Base-by-base conservation (phyloP, 495 filamentous ascomycete genomes). In the Podospora tetraspora region DNA sequence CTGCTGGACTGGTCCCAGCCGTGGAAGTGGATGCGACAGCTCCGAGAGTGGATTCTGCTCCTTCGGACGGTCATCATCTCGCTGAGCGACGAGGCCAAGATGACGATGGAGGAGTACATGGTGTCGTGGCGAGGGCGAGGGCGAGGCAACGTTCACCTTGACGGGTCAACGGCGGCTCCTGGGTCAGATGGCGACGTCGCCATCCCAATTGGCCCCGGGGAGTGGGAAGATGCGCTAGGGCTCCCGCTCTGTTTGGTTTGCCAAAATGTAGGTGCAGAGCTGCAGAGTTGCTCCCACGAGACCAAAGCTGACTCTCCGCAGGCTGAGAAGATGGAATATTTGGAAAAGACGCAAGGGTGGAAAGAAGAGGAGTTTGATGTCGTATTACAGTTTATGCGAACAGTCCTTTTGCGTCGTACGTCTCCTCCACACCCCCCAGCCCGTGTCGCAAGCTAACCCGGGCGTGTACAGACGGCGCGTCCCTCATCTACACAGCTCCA, bases 341-440 rank as follows among this genome's bases (percentile, higher is more conserved):
- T 97, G 62, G 94, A 97, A 79, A 91, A 89, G 73, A 92, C 92
- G 23, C 89, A 93, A 52, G 86, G 90, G 11, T 97, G 93, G 93
- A 92, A 91, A 73, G 94, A 97, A 79, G 92, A 95, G 72, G 89
- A 95, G 65, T 97, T 97, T 70, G 94, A 97, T 73, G 91, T 92
- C 69, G 89, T 97, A 52, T 83, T 96, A 30, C 94, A 97, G 74
- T 94, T 92, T 75, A 76, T 97, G 77, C 85, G 94, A 62, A 96
- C 94, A 0, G 86, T 96, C 37, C 82, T 97, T 21, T 79, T 97
- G 63, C 91, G 92, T 78, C 94, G 92, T 94, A 84, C 72, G 89
- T 75, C 24, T 13, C 12, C 23, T 32, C 22, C 23, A 27, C 37
- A 10, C 9, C 60, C 59, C 19, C 12, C n/a, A 27, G 32, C 32